Evolutionary conservation across 495 filamentous ascomycete genomes (phyloP).

Genomic region (Stereocaulon alpinum): DNA sequence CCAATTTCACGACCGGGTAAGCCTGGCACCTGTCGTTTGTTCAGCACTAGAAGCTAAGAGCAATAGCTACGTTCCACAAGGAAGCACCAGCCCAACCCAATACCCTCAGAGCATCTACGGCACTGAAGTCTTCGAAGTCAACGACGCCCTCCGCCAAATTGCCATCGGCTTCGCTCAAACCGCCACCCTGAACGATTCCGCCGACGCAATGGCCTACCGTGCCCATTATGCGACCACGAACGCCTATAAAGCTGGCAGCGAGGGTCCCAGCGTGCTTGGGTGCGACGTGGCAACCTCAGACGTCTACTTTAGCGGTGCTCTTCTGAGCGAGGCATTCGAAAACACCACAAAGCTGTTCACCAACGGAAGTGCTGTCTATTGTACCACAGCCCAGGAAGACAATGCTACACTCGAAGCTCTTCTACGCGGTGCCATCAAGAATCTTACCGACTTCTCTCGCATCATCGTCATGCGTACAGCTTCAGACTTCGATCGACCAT

Average conservation of each 20-base stretch:
- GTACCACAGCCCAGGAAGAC: constrained; percentile 64
- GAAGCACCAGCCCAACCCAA: constrained; percentile 39
- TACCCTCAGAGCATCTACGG: constrained; percentile 60
- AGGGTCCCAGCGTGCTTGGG: constrained; percentile 46
- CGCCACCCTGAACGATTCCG: constrained; percentile 47
- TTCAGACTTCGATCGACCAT: constrained; percentile 61
- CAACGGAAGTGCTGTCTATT: constrained; percentile 59
- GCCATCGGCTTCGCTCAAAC: constrained; percentile 46
- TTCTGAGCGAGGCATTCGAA: constrained; percentile 53
- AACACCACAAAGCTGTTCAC: constrained; percentile 56
- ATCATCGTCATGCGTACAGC: constrained; percentile 67
- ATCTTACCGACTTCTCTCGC: constrained; percentile 53
- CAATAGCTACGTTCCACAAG: constrained; percentile 50
- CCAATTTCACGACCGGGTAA: constrained; percentile 46
- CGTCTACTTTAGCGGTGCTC: constrained; percentile 57
- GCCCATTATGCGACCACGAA: constrained; percentile 40
- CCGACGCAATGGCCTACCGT: constrained; percentile 45
- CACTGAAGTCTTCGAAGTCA: constrained; percentile 69
- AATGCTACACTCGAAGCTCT: constrained; percentile 61
- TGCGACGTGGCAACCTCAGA: constrained; percentile 64
- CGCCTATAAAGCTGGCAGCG: constrained; percentile 41
- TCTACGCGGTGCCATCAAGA: constrained; percentile 43
- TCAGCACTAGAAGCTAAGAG: background rate
- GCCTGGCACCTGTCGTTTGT: background rate
- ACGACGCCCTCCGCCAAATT: constrained; percentile 45